These are phyloP conservation scores for Russula dissimulans DNA, from an alignment of 768 basidiomycete species.

Conservation along the genomic window DNA sequence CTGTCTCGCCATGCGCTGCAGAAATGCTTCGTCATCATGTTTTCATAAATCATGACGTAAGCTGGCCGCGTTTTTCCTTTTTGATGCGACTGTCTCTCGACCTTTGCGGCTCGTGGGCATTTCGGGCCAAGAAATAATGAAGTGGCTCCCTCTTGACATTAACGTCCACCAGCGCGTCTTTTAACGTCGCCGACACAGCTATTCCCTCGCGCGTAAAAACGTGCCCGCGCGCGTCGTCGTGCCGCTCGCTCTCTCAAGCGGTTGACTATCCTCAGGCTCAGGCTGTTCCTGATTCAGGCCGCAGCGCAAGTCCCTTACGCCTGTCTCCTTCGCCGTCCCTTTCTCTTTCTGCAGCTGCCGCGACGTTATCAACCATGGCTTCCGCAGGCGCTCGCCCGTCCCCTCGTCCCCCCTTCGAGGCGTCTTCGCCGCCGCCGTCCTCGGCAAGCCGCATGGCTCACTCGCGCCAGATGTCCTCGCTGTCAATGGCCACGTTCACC, in stretches of 20 bases:
- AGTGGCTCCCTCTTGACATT: background rate
- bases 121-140: background rate
- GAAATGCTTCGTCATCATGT: too few species aligned
- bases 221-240: background rate
- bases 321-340: too few species aligned
- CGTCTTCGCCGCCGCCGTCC: background rate
- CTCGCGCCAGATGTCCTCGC: constrained; percentile 24
- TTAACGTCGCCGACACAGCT: background rate
- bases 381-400: constrained; percentile 8
- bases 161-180: constrained; percentile 1
- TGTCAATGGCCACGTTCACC: constrained; percentile 26
- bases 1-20: too few species aligned
- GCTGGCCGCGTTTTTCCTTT: constrained; percentile 4
- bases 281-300: background rate
- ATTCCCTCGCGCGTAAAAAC: background rate
- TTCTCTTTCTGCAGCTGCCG: too few species aligned
- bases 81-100: constrained; percentile 8
- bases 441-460: constrained; percentile 10
- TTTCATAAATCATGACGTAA: constrained; percentile 7
- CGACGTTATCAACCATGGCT: background rate
- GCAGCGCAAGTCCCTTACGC: background rate
- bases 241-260: background rate
- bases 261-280: background rate
- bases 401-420: background rate
- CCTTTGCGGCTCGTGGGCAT: background rate